Evolutionary conservation across 2,329 filamentous ascomycete genomes (phyloP), one percentile per base, ranked within the genome.

Genomic region (Exophiala lecanii-corni): DNA sequence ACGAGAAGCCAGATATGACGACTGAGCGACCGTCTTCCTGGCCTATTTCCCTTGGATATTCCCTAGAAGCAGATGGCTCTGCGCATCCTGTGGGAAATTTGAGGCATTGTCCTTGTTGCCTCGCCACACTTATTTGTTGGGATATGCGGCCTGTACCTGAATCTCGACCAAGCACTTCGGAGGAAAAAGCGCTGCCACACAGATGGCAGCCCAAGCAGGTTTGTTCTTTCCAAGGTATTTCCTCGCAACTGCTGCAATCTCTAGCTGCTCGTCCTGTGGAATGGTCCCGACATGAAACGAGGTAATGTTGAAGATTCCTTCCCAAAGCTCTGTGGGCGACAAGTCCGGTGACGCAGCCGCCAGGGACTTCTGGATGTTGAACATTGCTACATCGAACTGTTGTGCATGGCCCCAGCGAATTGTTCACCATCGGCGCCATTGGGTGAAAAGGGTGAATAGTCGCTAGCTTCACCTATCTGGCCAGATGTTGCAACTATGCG

Each of bases 181-280:
- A n/a, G 42, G 42, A 21, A 45, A 45, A 12, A 45, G 20, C 18
- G 42, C 42, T 16, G 42, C 36, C 12, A 45, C 42, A 30, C 36
- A 45, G n/a, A 45, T 45, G 4, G 42, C 42, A 18, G 42, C 42
- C 42, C 42, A 45, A 5, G 42, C 42, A 9, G 36, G 42, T 30
- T 45, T 45, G 31, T 40, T 45, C 26, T 45, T 45, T 6, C 42
- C 42, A 5, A 45, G 20, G 25, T 45, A 45, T 28, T 30, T 45
- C 28, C 42, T 17, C 2, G 42, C 42, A n/a, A 39, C 36, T 5
- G 42, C 42, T 13, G 36, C 42, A n/a, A 45, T 40, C 15, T 36
- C 30, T 19, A 45, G 31, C 10, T 45, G 42, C 10, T 45, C 42
- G 6, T 45, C 42, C 36, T 45, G 42, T 7, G 36, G 19, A 6